Percentiles rank a stretch among this genome's conserved stretches.
These are phyloP conservation scores for Trypanosoma cruzi DNA, from an alignment of 208 protist species.

Conservation along the genomic window DNA sequence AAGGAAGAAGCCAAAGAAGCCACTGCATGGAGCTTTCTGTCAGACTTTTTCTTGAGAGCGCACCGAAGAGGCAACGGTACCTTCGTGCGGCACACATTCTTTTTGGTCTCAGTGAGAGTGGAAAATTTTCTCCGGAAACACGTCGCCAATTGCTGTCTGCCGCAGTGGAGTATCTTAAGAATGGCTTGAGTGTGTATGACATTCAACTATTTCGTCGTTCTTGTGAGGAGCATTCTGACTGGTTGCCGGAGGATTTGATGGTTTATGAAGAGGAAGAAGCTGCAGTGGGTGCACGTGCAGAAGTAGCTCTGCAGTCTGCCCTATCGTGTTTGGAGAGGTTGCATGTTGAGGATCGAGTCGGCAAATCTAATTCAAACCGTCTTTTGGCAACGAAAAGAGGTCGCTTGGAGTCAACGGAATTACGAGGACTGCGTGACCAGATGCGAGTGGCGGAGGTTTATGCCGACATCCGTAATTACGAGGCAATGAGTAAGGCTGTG, in stretches of 20 bases:
- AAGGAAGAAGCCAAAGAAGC: neutral
- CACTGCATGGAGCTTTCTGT: constrained; percentile 9
- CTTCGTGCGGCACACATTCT: constrained; percentile 29
- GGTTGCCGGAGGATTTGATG: neutral
- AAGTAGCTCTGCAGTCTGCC: constrained; percentile 9
- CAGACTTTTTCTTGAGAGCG: constrained; percentile 4
- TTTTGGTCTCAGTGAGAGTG: constrained; percentile 12
- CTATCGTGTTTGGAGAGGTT: neutral
- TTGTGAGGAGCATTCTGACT: neutral
- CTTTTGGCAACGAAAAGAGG: neutral
- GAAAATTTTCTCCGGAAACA: neutral
- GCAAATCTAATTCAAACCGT: neutral
- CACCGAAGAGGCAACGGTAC: constrained; percentile 33
- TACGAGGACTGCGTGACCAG: constrained; percentile 1
- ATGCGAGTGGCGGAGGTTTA: constrained; percentile 20
- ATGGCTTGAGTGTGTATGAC: constrained; percentile 10
- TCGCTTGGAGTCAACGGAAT: constrained; percentile 13
- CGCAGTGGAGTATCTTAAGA: constrained; percentile 11
- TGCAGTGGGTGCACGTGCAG: constrained; percentile 11
- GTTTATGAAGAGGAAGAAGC: constrained; percentile 11
- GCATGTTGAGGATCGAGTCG: neutral
- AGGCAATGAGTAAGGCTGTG: constrained; percentile 16
- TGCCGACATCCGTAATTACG: constrained; percentile 19
- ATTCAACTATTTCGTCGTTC: constrained; percentile 14
- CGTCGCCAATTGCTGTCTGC: constrained; percentile 8